Conservation (phyloP, 495 filamentous ascomycete species). For the Bryoglossum gracile region DNA sequence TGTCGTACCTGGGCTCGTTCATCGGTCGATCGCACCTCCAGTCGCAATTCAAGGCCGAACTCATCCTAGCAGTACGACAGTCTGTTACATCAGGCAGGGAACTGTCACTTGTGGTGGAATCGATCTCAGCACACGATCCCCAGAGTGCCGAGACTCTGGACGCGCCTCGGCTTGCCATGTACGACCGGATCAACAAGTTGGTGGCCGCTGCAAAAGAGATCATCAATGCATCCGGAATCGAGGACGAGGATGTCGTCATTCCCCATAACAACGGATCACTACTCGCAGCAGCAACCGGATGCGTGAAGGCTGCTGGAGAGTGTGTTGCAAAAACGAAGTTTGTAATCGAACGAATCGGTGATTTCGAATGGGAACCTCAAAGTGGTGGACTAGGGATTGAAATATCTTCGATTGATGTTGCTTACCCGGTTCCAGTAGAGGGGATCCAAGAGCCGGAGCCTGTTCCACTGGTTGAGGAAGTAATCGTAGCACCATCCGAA, state of each 20-base stretch:
- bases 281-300: constrained; percentile 75
- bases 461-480: constrained; percentile 1
- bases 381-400: constrained; percentile 41
- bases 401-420: constrained; percentile 35
- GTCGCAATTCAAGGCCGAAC: constrained; percentile 76
- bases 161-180: constrained; percentile 69
- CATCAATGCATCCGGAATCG: constrained; percentile 52
- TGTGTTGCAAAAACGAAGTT: constrained; percentile 78
- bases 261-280: constrained; percentile 73
- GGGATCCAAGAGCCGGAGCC: neutral
- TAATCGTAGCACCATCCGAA: constrained; percentile 18
- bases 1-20: constrained; percentile 83
- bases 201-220: constrained; percentile 73
- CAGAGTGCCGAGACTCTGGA: constrained; percentile 56
- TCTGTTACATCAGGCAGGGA: constrained; percentile 73
- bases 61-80: constrained; percentile 64
- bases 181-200: constrained; percentile 67
- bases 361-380: constrained; percentile 74
- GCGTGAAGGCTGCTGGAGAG: constrained; percentile 83
- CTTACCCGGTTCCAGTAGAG: too few species aligned
- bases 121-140: constrained; percentile 69
- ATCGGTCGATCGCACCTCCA: constrained; percentile 86
- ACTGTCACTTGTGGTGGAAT: constrained; percentile 72
- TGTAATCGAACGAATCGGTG: constrained; percentile 84
- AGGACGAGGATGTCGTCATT: constrained; percentile 69